Base-by-base conservation (phyloP, 2,329 filamentous ascomycete genomes). In the Colletotrichum theobromicola region DNA sequence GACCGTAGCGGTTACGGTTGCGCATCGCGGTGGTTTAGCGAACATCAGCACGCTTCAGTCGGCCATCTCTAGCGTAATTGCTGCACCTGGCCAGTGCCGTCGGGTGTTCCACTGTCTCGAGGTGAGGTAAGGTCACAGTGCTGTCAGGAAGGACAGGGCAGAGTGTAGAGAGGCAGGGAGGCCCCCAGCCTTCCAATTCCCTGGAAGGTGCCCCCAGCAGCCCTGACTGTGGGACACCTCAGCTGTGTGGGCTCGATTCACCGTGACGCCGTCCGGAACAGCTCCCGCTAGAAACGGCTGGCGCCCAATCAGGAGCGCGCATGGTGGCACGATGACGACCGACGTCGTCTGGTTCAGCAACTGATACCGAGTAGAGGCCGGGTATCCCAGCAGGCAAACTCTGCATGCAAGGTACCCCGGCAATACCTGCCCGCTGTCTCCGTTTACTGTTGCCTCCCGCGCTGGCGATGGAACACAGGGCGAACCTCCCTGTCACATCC, bases 321-420 rank as follows among this genome's bases (percentile, higher is more conserved):
- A 35, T n/a, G 12, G 15, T 30, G n/a, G 62, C 72, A 72, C 72
- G 68, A 75, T 75, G 68, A 72, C 72, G 72, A 46, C 42, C 15
- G 35, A 21, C 15, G 16, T 35, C 26, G 53, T 37, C 13, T 28
- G 70, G 24, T 24, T 57, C 28, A 67, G 72, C 46, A 75, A 63
- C 18, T 67, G 21, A 67, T 74, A 35, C 62, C 55, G 72, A 61
- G 69, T 71, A 64, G n/a, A 26, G 21, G 16, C 24, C 12, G 9
- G 37, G 53, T 50, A 64, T 61, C 50, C 21, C 72, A 62, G 58
- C 62, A 50, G 18, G 32, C 72, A 60, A 57, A 67, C 68, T 74
- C 42, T 74, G 62, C 63, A 74, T 67, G 62, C 72, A 75, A 72
- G 57, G 68, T 37, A 74, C 57, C 72, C 68, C 68, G 72, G 72